Evolutionary conservation across 768 basidiomycete species (phyloP), one percentile per base, ranked within the genome.

Genomic region (Hericium erinaceus): DNA sequence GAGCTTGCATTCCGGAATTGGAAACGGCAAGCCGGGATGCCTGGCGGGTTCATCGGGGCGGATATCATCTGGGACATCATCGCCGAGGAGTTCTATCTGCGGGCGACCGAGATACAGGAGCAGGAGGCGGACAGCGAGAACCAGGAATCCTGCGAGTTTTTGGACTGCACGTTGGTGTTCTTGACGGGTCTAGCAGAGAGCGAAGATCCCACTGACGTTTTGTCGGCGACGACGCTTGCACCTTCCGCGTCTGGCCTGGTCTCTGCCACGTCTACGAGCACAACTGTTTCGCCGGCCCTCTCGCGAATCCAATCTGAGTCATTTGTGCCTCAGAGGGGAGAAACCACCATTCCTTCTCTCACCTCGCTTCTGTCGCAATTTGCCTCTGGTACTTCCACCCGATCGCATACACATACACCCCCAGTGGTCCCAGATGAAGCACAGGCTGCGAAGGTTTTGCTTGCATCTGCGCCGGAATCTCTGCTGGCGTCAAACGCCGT

Each of bases 351-450:
- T 24, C 82, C 83, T 0, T 81, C 77, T 9, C 80, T 85, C 51
- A 84, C 85, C 79, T 78, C 84, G 16, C 70, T 86, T 38, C 66
- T 85, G 9, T 82, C 85, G 11, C 83, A 85, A 0, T 71, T 88
- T n/a, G 75, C 77, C 0, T 73, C 81, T 0, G 78, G 75, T 4
- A 70, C 64, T 55, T 67, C 74, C 20, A 82, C 85, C 3, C 80
- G 85, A 20, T 79, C 84, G 1, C 83, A 84, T 53, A 80, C 81
- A 1, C 73, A 77, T 38, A 77, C 66, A 6, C 56, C 64, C 59
- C 75, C 74, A 24, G 24, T 26, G 22, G 75, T 72, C 49, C 67
- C 72, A 4, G 64, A 71, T 20, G 72, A 76, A 3, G 73, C 55
- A 74, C 38, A 66, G 53, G 44, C 67, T 51, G 13, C 71, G 66